Evolutionary conservation across 1,284 basidiomycete genomes (phyloP).

Genomic region (Lentinus polychrous): DNA sequence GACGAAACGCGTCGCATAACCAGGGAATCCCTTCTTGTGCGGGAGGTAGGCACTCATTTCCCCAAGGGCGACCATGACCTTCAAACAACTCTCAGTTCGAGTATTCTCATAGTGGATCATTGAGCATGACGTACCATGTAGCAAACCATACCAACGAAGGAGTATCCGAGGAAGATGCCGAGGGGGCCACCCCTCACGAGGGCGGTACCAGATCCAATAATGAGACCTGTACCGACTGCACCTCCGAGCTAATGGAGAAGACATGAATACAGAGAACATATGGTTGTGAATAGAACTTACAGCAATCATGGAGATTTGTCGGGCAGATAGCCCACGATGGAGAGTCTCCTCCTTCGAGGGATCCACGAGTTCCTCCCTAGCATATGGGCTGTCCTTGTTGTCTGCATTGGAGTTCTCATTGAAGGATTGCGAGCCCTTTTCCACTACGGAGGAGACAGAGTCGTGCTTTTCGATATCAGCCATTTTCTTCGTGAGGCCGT

Average conservation of each 20-base stretch:
- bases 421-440: constrained; percentile 4
- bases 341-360: constrained; percentile 38
- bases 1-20: constrained; percentile 41
- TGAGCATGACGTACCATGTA: constrained; percentile 31
- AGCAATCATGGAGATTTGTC: constrained; percentile 70
- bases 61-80: constrained; percentile 32
- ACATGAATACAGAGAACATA: constrained; percentile 2
- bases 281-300: constrained; percentile 24
- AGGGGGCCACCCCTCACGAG: constrained; percentile 48
- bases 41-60: constrained; percentile 34
- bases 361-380: constrained; percentile 34
- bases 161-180: constrained; percentile 44
- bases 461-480: constrained; percentile 15
- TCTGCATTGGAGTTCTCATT: constrained; percentile 8
- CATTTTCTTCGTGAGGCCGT: constrained; percentile 6
- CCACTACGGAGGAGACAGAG: not conserved
- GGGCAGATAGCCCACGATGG: constrained; percentile 56
- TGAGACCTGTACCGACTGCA: constrained; percentile 66
- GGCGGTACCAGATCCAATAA: constrained; percentile 64
- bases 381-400: constrained; percentile 14
- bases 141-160: constrained; percentile 49
- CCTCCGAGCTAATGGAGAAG: constrained; percentile 40
- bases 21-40: constrained; percentile 35
- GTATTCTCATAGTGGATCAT: not conserved
- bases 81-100: constrained; percentile 7